phyloP scores from a whole-genome alignment of 2,329 filamentous ascomycete species.

The Chrysoporthe austroafricana region DNA sequence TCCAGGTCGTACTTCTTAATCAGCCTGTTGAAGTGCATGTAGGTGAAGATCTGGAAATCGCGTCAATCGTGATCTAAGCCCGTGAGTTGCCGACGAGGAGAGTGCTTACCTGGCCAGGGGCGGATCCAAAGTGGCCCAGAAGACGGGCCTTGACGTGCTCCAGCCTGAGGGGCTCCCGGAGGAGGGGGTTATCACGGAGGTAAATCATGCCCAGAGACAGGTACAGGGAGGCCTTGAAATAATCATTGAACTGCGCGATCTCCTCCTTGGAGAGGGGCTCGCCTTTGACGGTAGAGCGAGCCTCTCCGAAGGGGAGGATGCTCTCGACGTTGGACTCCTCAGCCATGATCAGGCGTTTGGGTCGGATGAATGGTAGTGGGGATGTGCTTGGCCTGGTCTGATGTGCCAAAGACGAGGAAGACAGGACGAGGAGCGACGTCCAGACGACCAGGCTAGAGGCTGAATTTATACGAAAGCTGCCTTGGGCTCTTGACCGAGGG shows the following conservation, averaged over 20 bases:
- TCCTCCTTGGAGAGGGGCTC: conserved; percentile 68
- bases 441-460: background rate
- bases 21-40: conserved; percentile 80
- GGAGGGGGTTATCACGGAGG: conserved; percentile 72
- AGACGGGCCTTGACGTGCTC: conserved; percentile 76
- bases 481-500: background rate
- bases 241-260: conserved; percentile 69
- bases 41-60: conserved; percentile 64
- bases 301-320: conserved; percentile 67
- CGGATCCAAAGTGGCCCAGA: conserved; percentile 78
- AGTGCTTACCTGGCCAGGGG: conserved; percentile 65
- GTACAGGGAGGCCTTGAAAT: conserved; percentile 76
- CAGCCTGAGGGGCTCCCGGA: conserved; percentile 68
- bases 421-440: background rate
- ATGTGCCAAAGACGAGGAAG: background rate
- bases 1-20: conserved; percentile 81
- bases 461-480: background rate
- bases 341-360: conserved; percentile 9
- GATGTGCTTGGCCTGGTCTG: background rate
- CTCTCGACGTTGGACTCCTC: conserved; percentile 49
- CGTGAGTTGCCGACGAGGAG: too few relatives aligned
- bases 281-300: conserved; percentile 66
- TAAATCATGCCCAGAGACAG: conserved; percentile 82
- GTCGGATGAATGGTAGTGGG: background rate
- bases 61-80: background rate